A percentile compares a stretch with the other conserved stretches of the same genome.
Evolutionary conservation across 78 protist genomes (phyloP).

Genomic region (Capsaspora owczarzaki): DNA sequence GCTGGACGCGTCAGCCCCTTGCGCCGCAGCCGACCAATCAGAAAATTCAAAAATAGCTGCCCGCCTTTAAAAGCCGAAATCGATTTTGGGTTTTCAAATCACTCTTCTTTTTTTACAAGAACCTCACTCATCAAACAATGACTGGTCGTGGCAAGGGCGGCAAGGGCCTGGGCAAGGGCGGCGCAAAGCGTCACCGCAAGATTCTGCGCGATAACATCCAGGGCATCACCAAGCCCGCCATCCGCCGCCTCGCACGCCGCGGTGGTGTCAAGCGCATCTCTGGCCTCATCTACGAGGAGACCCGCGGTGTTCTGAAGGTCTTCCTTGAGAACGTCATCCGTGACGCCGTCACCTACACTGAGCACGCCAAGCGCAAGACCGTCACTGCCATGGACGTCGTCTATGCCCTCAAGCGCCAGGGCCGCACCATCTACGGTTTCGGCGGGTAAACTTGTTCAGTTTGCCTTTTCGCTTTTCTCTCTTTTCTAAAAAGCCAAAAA

Average conservation of each 20-base stretch:
- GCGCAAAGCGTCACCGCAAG: conserved; percentile 93
- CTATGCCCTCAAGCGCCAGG: conserved; percentile 92
- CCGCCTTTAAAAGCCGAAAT: no score
- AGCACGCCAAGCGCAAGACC: conserved; percentile 88
- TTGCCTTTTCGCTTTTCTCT: background rate
- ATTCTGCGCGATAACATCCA: conserved; percentile 84
- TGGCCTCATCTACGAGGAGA: conserved; percentile 92
- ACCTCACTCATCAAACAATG: conserved; percentile 20
- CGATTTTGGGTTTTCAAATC: no score
- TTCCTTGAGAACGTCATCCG: conserved; percentile 82
- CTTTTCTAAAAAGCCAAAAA: background rate
- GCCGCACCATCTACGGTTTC: conserved; percentile 94
- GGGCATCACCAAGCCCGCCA: conserved; percentile 96
- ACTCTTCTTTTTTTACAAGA: background rate
- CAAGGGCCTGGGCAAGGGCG: conserved; percentile 94
- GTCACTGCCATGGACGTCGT: conserved; percentile 95
- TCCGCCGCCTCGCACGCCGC: conserved; percentile 88
- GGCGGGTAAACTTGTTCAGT: conserved; percentile 40
- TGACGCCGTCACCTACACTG: conserved; percentile 92
- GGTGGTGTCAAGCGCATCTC: conserved; percentile 94
- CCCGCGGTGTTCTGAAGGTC: conserved; percentile 78
- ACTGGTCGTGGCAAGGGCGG: conserved; percentile 92
- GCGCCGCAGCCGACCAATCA: no score
- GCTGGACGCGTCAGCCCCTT: no score
- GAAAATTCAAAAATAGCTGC: no score